Percentiles rank a stretch among this genome's conserved stretches.
Conservation (phyloP, 345 rosid genomes). For the Boechera stricta region DNA sequence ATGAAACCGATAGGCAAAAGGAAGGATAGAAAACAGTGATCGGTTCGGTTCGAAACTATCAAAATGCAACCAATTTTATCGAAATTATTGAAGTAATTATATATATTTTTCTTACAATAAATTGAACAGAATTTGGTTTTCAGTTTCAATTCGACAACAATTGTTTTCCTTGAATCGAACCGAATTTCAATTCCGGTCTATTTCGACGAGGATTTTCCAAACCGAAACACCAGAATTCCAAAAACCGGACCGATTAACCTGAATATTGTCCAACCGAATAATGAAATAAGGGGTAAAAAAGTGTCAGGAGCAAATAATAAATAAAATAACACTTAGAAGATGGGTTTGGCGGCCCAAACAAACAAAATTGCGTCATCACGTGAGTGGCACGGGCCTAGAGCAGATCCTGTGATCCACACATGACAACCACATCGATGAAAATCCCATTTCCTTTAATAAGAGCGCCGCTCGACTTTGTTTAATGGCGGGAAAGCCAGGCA, state of each 20-base stretch:
- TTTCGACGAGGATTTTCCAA: neutral
- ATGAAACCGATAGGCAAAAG: neutral
- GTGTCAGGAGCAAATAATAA: neutral
- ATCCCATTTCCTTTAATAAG: neutral
- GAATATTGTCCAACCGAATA: no score
- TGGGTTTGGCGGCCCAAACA: neutral
- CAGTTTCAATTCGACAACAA: neutral
- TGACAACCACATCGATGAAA: neutral
- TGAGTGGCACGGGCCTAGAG: constrained; percentile 23
- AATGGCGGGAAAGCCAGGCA: constrained; percentile 59
- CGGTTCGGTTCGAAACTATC: neutral
- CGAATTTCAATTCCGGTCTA: neutral
- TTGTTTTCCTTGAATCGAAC: neutral
- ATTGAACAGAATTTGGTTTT: neutral
- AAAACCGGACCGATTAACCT: neutral
- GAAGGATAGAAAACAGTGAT: neutral
- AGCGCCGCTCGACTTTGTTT: constrained; percentile 2
- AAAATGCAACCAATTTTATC: neutral
- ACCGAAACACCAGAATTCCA: neutral
- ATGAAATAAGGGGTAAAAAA: neutral
- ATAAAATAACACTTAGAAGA: neutral
- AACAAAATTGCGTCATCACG: neutral
- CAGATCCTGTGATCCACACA: no score
- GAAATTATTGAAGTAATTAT: neutral
- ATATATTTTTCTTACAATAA: neutral